Evolutionary conservation across 495 filamentous ascomycete species (phyloP).

Genomic region (Aspergillus incahuasiensis): DNA sequence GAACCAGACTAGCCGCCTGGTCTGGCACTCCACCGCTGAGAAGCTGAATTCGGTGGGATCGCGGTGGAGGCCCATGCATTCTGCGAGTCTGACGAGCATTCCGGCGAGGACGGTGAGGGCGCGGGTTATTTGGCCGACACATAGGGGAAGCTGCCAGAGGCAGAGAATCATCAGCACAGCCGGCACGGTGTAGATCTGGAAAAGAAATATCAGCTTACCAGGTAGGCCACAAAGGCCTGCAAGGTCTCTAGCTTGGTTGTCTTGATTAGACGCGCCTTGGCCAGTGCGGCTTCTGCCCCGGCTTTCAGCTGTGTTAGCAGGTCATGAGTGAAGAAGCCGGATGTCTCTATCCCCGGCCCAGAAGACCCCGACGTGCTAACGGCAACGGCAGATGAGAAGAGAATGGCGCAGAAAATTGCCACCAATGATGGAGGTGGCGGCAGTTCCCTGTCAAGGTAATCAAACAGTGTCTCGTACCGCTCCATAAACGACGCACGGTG

Average conservation of each 20-base stretch:
- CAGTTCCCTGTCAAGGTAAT: constrained; percentile 38
- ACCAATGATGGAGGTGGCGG: constrained; percentile 12
- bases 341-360: not conserved
- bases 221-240: constrained; percentile 8
- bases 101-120: constrained; percentile 3
- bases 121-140: not conserved
- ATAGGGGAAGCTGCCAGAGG: not conserved
- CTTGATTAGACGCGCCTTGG: not conserved
- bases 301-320: not conserved
- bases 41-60: constrained; percentile 5
- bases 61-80: constrained; percentile 10
- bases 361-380: not conserved
- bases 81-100: not conserved
- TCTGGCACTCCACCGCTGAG: not conserved
- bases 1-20: constrained; percentile 4
- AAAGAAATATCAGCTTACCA: not conserved
- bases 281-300: not conserved
- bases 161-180: no score
- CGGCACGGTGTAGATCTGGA: no score
- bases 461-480: constrained; percentile 60
- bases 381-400: not conserved
- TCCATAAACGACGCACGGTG: constrained; percentile 61
- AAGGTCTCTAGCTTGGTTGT: not conserved
- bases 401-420: not conserved
- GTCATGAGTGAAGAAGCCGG: not conserved